Conservation (phyloP, 139 green algal species). For the Chlorella vulgaris region DNA sequence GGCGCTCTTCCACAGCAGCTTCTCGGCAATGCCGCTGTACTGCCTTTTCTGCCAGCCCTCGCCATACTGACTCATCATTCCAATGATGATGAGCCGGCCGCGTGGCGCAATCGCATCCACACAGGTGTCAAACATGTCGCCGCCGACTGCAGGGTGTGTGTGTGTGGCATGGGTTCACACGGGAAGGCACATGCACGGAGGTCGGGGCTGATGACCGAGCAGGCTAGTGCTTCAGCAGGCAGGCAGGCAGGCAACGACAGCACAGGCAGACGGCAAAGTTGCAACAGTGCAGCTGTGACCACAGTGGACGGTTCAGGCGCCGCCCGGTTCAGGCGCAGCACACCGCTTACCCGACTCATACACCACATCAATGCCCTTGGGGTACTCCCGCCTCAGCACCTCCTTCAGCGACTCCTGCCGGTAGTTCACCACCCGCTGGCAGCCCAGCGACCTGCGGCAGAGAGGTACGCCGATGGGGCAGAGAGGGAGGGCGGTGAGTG, state of each 20-base stretch:
- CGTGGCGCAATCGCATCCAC: slow-evolving; percentile 65
- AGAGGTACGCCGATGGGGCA: not conserved
- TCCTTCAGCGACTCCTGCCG: slow-evolving; percentile 49
- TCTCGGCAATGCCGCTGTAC: slow-evolving; percentile 70
- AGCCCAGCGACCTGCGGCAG: slow-evolving; percentile 63
- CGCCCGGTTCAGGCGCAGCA: no score
- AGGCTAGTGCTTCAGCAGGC: no score
- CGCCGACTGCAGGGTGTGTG: slow-evolving; percentile 53
- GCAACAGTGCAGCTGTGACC: no score
- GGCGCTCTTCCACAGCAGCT: slow-evolving; percentile 81
- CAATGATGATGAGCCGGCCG: slow-evolving; percentile 80
- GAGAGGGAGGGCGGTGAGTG: not conserved
- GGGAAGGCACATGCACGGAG: no score
- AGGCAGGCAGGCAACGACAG: no score
- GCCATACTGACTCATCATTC: slow-evolving; percentile 68
- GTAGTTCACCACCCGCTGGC: slow-evolving; percentile 89
- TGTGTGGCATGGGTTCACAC: no score
- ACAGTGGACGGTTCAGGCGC: no score
- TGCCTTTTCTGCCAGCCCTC: slow-evolving; percentile 40
- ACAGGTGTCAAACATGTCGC: slow-evolving; percentile 75
- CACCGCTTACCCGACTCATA: slow-evolving; percentile 61
- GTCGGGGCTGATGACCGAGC: no score
- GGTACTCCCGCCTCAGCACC: slow-evolving; percentile 68
- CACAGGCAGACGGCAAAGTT: no score
- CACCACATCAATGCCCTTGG: slow-evolving; percentile 68